Base-by-base conservation (phyloP, 2,329 filamentous ascomycete genomes). In the Hypomyces rosellus region DNA sequence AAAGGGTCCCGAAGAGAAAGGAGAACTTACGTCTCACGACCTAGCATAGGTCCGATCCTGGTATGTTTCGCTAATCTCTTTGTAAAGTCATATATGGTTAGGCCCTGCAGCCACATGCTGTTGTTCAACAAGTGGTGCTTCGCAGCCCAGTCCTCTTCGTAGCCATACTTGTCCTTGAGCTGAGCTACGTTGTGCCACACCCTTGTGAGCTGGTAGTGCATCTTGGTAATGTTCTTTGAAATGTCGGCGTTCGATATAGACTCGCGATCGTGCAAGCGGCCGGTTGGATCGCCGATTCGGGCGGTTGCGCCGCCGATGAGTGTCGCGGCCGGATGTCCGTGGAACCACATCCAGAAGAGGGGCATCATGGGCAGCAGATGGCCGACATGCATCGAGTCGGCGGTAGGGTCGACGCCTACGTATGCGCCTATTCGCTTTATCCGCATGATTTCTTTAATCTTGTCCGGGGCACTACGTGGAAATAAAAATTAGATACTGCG, bases 11-110 rank as follows among this genome's bases (percentile, higher is more conserved):
- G 8, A 11, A 30, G 25, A 30, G 9, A 30, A 30, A 11, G 25
- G 25, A 34, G 9, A 44, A 81, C 87, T 75, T 68, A 89, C 85
- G 88, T 93, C 55, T 97, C 92, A 61, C 89, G 84, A 47, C 84
- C 82, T 52, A 99, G 76, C 88, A 99, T 90, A 3, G 90, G 80
- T 1, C 92, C 90, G 46, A 99, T 71, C 52, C 92, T 78, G 64
- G 89, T 82, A 42, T 83, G 78, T 33, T 77, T 78, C 3, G 90
- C 93, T 30, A 96, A 72, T 50, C 84, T 77, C 63, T 81, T 80
- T 57, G 95, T 73, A 46, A 96, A 80, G 42, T 96, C 87, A 45
- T 89, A 74, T 41, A 95, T 74, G 1, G 82, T 76, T 40, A 88
- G 69, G 37, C 78, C 81, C 57, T 86, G 81, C 72, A 91, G 82